Evolutionary conservation across 441 rosid species (phyloP).

Genomic region (Erodium texanum): DNA sequence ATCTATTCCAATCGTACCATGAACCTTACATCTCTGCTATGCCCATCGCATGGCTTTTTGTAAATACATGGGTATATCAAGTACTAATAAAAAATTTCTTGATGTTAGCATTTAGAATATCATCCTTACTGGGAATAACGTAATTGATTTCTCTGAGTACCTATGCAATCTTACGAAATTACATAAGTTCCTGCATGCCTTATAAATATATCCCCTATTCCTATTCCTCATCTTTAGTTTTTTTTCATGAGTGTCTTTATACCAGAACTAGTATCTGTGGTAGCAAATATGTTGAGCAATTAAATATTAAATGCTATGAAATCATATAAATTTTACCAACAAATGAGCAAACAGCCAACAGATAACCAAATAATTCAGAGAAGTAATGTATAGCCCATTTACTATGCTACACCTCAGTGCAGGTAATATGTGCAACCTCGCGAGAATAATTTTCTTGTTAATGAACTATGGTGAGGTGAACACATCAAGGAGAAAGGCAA

Average conservation of each 20-base stretch:
- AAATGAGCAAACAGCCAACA: neutral
- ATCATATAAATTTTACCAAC: neutral
- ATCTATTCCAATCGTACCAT: neutral
- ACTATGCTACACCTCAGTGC: neutral
- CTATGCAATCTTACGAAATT: no score
- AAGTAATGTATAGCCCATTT: neutral
- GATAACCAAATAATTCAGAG: neutral
- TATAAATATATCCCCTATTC: no score
- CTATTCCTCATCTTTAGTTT: no score
- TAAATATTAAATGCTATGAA: neutral
- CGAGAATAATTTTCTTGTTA: neutral
- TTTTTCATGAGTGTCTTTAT: no score
- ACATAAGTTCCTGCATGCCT: no score
- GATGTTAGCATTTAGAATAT: no score
- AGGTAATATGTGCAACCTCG: neutral
- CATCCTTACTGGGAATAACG: no score
- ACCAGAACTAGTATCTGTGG: neutral
- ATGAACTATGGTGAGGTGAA: neutral
- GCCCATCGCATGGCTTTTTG: no score
- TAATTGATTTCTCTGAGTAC: no score
- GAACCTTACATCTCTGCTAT: no score
- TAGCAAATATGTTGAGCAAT: neutral
- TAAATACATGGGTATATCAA: no score
- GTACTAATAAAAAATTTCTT: no score
- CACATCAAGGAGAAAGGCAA: neutral